phyloP scores from a whole-genome alignment of 2,329 filamentous ascomycete genomes.

The Lecanicillium sp. region DNA sequence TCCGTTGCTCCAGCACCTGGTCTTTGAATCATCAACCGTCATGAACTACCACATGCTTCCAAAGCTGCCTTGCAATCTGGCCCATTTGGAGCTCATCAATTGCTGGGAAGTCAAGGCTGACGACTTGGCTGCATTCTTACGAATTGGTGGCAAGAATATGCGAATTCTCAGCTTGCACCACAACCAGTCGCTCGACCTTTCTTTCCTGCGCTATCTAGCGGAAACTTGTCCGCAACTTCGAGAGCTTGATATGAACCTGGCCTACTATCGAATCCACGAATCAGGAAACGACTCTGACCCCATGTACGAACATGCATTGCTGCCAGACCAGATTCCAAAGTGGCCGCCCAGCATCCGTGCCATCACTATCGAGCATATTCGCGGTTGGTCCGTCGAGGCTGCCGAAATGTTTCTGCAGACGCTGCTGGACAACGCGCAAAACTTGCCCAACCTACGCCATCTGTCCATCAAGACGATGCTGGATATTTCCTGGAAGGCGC shows the following conservation, averaged over 20 bases:
- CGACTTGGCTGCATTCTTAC: slow-evolving; percentile 57
- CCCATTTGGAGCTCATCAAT: slow-evolving; percentile 66
- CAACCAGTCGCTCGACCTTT: slow-evolving; percentile 70
- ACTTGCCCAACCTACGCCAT: slow-evolving; percentile 58
- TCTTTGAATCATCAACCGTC: slow-evolving; percentile 68
- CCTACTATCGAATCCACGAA: slow-evolving; percentile 64
- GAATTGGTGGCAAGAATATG: slow-evolving; percentile 59
- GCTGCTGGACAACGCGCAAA: slow-evolving; percentile 61
- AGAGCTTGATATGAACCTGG: slow-evolving; percentile 67
- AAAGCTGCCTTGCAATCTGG: slow-evolving; percentile 57
- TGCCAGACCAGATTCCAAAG: slow-evolving; percentile 55
- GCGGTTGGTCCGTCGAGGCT: slow-evolving; percentile 62
- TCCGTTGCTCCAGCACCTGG: slow-evolving; percentile 56
- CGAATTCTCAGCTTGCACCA: slow-evolving; percentile 64
- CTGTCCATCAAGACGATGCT: slow-evolving; percentile 72
- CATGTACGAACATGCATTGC: slow-evolving; percentile 63
- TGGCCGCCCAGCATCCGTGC: slow-evolving; percentile 70
- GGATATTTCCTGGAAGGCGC: slow-evolving; percentile 72
- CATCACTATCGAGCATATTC: slow-evolving; percentile 69
- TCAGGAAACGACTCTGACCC: slow-evolving; percentile 67
- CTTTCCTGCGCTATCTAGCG: slow-evolving; percentile 62
- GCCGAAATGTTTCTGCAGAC: slow-evolving; percentile 75
- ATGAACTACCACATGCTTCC: slow-evolving; percentile 62
- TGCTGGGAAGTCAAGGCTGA: slow-evolving; percentile 68
- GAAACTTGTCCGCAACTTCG: slow-evolving; percentile 62